Conservation (phyloP, 495 filamentous ascomycete species). For the Hypoxylon subgilvum region DNA sequence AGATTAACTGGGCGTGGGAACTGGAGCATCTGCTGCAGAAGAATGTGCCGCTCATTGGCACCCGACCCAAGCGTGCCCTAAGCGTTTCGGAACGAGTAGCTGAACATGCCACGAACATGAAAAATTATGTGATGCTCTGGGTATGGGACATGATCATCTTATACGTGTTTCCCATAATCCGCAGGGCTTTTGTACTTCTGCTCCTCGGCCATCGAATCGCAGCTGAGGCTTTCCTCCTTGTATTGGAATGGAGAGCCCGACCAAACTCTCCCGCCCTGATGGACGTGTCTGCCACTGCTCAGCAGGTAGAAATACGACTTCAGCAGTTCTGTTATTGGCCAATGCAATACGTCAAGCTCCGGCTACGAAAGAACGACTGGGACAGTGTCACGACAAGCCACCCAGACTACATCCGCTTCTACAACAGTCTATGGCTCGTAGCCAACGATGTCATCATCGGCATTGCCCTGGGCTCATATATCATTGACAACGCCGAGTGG, state of each 20-base stretch:
- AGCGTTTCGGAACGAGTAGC: constrained; percentile 96
- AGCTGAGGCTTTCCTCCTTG: constrained; percentile 77
- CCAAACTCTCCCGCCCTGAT: constrained; percentile 86
- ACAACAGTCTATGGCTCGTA: constrained; percentile 98
- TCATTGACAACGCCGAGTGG: constrained; percentile 90
- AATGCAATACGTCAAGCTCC: constrained; percentile 90
- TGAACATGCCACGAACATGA: constrained; percentile 85
- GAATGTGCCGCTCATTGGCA: constrained; percentile 82
- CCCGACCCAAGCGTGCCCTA: constrained; percentile 78
- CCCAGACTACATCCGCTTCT: constrained; percentile 98
- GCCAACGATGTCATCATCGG: constrained; percentile 99
- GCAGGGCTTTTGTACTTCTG: constrained; percentile 72
- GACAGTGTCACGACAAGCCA: constrained; percentile 93
- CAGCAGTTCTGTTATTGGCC: constrained; percentile 99
- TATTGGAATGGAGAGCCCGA: constrained; percentile 86
- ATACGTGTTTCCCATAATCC: constrained; percentile 80
- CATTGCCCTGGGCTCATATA: constrained; percentile 93
- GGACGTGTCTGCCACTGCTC: constrained; percentile 95
- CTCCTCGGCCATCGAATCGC: constrained; percentile 81
- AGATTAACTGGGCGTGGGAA: constrained; percentile 96
- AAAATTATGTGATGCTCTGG: constrained; percentile 72
- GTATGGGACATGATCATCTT: constrained; percentile 73
- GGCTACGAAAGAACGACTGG: constrained; percentile 89
- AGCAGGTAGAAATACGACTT: constrained; percentile 95
- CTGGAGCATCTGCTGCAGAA: constrained; percentile 81